Evolutionary conservation across 1,284 basidiomycete species (phyloP), one percentile per base, ranked within the genome.

Genomic region (Coniferiporia sulphurascens): DNA sequence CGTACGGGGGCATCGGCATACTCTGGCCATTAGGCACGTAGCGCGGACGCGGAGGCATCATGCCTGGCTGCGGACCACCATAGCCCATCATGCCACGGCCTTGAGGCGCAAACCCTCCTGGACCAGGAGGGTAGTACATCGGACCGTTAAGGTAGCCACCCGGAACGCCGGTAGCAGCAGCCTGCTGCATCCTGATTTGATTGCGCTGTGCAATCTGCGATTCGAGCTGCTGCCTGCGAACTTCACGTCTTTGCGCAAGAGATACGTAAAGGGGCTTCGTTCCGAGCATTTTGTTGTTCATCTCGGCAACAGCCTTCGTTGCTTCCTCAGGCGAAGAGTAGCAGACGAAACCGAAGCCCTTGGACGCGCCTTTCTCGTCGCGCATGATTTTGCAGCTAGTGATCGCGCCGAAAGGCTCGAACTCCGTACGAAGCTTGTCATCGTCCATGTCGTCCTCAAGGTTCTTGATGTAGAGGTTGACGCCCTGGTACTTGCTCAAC

Each of bases 201-300:
- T 93, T 92, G 73, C 95, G 93, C 77, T 97, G 93, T 64, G 92
- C 92, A 70, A 97, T 95, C 81, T 99, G 97, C 69, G 92, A 95
- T 81, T 99, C 97, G 69, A 99, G 85, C 75, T 99, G 96, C 77
- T 99, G 97, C 70, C 96, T 87, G 72, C 97, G 92, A 68, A 96
- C 93, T 72, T 99, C 97, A 68, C 96, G 95, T 69, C 96, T 94
- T 76, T 99, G 97, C 67, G 97, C 97, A 63, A 98, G 87, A 56
- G 96, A 96, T 71, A 99, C 97, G 74, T 99, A 99, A 69, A 99
- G 87, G 56, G 97, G 97, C 78, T 99, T 99, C 70, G 91, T 86
- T 66, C 96, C 95, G 71, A 99, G 93, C 91, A 99, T 99, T 83
- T 98, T 98, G 84, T 98, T 98, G 85, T 99, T 99, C 95, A 99